Conservation (phyloP, 2,329 filamentous ascomycete species). For the Fusarium irregulare region DNA sequence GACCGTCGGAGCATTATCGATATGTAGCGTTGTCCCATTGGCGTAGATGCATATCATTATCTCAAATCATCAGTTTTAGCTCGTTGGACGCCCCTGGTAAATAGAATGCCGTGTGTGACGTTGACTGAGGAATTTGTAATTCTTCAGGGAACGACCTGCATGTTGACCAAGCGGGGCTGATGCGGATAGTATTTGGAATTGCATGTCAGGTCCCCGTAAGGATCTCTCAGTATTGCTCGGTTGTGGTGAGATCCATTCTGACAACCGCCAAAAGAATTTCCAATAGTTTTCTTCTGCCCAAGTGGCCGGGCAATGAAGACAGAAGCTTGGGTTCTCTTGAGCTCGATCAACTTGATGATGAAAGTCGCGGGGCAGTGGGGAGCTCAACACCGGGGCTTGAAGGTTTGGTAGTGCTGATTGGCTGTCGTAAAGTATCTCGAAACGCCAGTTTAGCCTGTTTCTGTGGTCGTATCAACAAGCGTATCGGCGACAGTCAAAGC, state of each 20-base stretch:
- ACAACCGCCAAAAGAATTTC: neutral
- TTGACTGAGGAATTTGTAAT: constrained; percentile 39
- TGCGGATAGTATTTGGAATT: constrained; percentile 35
- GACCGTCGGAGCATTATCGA: constrained; percentile 11
- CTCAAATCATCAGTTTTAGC: constrained; percentile 40
- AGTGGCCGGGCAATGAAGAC: neutral
- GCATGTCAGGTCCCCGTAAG: neutral
- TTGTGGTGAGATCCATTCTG: neutral
- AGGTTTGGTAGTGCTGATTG: constrained; percentile 26
- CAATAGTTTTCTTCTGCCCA: neutral
- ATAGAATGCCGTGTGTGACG: constrained; percentile 28
- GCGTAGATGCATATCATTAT: constrained; percentile 1
- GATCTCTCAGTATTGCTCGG: neutral
- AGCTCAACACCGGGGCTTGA: constrained; percentile 7
- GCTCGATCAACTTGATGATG: constrained; percentile 15
- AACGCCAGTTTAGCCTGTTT: constrained; percentile 26
- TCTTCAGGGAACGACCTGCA: constrained; percentile 19
- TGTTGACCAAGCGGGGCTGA: constrained; percentile 30
- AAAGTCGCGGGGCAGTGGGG: constrained; percentile 39
- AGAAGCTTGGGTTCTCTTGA: constrained; percentile 11
- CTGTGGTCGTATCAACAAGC: constrained; percentile 4
- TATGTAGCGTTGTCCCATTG: constrained; percentile 4
- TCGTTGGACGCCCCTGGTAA: constrained; percentile 31
- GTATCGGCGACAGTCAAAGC: neutral
- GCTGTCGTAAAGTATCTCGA: constrained; percentile 2